Conservation (phyloP, 1,284 basidiomycete genomes). For the Trichosporon sp. region DNA sequence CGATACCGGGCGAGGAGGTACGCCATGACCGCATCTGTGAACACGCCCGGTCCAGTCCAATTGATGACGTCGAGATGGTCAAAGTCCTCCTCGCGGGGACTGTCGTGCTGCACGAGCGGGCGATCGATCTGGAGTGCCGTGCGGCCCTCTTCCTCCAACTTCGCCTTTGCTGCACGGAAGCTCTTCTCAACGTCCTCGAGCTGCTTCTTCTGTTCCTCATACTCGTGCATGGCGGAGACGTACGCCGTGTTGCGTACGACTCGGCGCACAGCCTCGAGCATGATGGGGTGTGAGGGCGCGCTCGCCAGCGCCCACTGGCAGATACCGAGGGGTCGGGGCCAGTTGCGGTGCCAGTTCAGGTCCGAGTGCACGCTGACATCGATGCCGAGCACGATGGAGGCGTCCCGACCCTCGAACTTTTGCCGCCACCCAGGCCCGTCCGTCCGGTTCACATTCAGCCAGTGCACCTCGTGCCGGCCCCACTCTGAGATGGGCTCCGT, state of each 20-base stretch:
- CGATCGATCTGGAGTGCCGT: not conserved
- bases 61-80: not conserved
- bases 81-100: not conserved
- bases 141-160: constrained; percentile 27
- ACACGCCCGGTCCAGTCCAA: constrained; percentile 53
- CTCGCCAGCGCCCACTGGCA: constrained; percentile 56
- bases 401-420: constrained; percentile 42
- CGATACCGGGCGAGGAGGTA: constrained; percentile 52
- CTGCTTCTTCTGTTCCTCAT: not conserved
- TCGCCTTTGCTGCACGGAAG: constrained; percentile 20
- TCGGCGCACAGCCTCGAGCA: constrained; percentile 53
- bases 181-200: not conserved
- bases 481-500: constrained; percentile 42
- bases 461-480: constrained; percentile 42
- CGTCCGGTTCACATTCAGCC: constrained; percentile 38
- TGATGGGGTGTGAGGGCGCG: constrained; percentile 55
- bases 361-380: constrained; percentile 55
- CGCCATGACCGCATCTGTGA: constrained; percentile 51
- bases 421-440: constrained; percentile 40
- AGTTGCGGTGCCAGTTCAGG: constrained; percentile 40
- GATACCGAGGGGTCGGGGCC: constrained; percentile 51
- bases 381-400: constrained; percentile 48
- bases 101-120: not conserved
- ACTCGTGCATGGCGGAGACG: not conserved
- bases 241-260: constrained; percentile 47